Evolutionary conservation across 305 asterid species (phyloP).

Genomic region (Fraxinus angustifolia): DNA sequence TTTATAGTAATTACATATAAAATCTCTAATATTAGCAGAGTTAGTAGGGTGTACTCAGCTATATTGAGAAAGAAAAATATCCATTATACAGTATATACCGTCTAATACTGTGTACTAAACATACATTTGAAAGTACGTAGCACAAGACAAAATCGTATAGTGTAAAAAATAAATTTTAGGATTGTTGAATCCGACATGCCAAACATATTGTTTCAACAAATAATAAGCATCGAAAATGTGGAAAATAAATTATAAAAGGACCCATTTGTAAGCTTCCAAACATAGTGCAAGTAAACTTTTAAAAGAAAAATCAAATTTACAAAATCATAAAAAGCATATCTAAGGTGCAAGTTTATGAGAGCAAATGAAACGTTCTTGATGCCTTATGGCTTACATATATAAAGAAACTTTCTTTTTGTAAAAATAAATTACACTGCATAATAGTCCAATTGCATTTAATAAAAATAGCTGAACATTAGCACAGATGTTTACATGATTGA

Average conservation of each 20-base stretch:
- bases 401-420: background rate
- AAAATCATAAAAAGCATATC: background rate
- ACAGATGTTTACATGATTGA: slow-evolving; percentile 11
- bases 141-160: background rate
- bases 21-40: background rate
- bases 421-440: background rate
- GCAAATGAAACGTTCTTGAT: background rate
- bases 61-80: too few relatives aligned
- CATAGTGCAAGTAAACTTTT: background rate
- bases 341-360: background rate
- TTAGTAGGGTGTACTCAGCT: background rate
- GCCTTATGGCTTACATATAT: background rate
- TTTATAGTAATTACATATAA: too few relatives aligned
- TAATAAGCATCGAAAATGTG: background rate
- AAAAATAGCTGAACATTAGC: background rate
- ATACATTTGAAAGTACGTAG: background rate
- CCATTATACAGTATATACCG: too few relatives aligned
- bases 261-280: background rate
- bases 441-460: background rate
- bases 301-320: background rate
- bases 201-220: background rate
- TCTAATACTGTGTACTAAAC: background rate
- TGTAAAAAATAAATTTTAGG: background rate
- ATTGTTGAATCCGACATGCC: background rate
- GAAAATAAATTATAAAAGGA: background rate